Percentiles rank a stretch among this genome's conserved stretches.
These are phyloP conservation scores for Catunica adiposa DNA, from an alignment of 2,329 filamentous ascomycete genomes.

Conservation along the genomic window DNA sequence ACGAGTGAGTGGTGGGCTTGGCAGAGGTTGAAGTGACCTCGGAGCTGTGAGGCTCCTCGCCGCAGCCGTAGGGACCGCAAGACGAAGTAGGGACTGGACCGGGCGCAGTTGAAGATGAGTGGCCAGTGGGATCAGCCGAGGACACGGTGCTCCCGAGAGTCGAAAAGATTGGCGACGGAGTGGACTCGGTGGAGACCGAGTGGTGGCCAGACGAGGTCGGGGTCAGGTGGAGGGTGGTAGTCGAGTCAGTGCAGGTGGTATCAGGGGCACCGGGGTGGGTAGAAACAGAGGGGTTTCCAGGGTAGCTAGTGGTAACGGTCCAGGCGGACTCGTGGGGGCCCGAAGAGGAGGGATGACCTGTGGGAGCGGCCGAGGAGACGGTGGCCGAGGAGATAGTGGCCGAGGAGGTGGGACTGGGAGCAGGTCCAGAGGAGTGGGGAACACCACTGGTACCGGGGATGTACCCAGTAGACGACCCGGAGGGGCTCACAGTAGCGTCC, in stretches of 20 bases:
- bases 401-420: neutral
- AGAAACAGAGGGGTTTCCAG: neutral
- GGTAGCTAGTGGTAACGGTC: neutral
- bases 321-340: neutral
- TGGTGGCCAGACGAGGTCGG: neutral
- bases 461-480: neutral
- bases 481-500: neutral
- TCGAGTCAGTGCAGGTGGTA: slow-evolving; percentile 6
- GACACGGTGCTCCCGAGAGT: slow-evolving; percentile 9
- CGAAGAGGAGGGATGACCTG: neutral
- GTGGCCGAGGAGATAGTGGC: slow-evolving; percentile 1
- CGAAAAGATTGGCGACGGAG: slow-evolving; percentile 9
- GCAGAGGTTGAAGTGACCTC: neutral
- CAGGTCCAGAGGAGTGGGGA: neutral
- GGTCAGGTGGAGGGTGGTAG: neutral
- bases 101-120: neutral
- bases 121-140: slow-evolving; percentile 2
- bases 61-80: slow-evolving; percentile 3
- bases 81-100: neutral
- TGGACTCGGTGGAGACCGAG: slow-evolving; percentile 1
- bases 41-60: neutral
- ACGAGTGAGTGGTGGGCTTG: neutral
- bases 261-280: neutral
- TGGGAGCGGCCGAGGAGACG: neutral
- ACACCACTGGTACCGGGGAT: neutral